These are phyloP conservation scores for Nicotiana attenuata DNA, from an alignment of 257 asterid genomes.

Conservation along the genomic window DNA sequence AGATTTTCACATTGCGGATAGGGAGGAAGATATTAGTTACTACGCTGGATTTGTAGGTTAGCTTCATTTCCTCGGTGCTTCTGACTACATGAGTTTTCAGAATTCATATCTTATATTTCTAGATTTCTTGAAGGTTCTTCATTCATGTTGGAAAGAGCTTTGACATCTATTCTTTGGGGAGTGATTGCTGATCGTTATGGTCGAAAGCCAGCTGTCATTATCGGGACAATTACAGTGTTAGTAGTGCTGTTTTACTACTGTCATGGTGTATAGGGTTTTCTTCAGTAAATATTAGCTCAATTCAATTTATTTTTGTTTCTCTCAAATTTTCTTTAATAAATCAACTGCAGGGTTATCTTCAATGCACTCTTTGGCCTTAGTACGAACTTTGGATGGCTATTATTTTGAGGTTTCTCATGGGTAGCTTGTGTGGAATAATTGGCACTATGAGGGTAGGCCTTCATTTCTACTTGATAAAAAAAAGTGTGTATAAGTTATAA, in stretches of 20 bases:
- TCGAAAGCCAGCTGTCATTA: slow-evolving; percentile 61
- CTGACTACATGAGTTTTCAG: not conserved
- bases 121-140: slow-evolving; percentile 44
- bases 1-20: slow-evolving; percentile 66
- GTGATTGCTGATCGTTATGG: slow-evolving; percentile 60
- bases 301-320: not conserved
- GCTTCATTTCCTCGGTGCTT: not conserved
- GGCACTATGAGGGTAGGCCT: slow-evolving; percentile 68
- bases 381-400: slow-evolving; percentile 75
- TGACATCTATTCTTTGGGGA: slow-evolving; percentile 72
- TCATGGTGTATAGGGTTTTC: not conserved
- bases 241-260: slow-evolving; percentile 13
- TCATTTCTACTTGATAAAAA: not conserved
- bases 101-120: not conserved
- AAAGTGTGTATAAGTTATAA: not conserved
- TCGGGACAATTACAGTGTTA: slow-evolving; percentile 56
- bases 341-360: slow-evolving; percentile 57
- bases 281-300: not conserved
- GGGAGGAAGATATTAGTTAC: slow-evolving; percentile 70
- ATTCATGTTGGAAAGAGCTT: slow-evolving; percentile 70
- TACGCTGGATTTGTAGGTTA: slow-evolving; percentile 76
- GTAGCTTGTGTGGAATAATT: slow-evolving; percentile 67
- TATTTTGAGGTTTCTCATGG: slow-evolving; percentile 66
- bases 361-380: slow-evolving; percentile 82
- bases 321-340: not conserved